Evolutionary conservation across 2,329 filamentous ascomycete genomes (phyloP).

Genomic region (Periconia digitata): DNA sequence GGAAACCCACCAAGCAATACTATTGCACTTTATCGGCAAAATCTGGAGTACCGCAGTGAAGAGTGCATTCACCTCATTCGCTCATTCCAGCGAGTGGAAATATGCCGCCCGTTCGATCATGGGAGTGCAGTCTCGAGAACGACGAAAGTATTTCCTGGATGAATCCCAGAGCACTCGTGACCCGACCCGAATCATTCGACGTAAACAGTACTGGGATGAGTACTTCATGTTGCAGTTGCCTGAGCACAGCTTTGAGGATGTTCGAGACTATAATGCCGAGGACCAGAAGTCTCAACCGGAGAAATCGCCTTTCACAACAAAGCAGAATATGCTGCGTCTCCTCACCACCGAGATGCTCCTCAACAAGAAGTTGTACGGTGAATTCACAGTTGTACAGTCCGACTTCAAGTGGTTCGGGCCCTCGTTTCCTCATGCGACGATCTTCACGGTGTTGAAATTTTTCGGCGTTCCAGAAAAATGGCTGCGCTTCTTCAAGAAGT

Average conservation of each 20-base stretch:
- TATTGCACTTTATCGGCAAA: slow-evolving; percentile 58
- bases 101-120: slow-evolving; percentile 34
- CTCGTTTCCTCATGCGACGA: slow-evolving; percentile 27
- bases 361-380: slow-evolving; percentile 49
- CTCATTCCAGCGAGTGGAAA: slow-evolving; percentile 47
- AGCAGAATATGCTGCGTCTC: slow-evolving; percentile 60
- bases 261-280: slow-evolving; percentile 44
- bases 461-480: slow-evolving; percentile 28
- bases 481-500: slow-evolving; percentile 31
- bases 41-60: slow-evolving; percentile 55
- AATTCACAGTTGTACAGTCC: slow-evolving; percentile 58
- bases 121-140: slow-evolving; percentile 42
- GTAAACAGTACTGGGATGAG: slow-evolving; percentile 43
- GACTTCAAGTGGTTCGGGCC: slow-evolving; percentile 51
- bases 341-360: slow-evolving; percentile 59
- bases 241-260: slow-evolving; percentile 39
- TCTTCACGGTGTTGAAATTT: slow-evolving; percentile 29
- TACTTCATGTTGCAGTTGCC: slow-evolving; percentile 63
- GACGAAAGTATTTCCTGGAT: slow-evolving; percentile 48
- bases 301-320: slow-evolving; percentile 52
- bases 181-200: slow-evolving; percentile 33
- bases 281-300: slow-evolving; percentile 35
- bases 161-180: slow-evolving; percentile 31
- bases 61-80: slow-evolving; percentile 41
- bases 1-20: slow-evolving; percentile 58